Evolutionary conservation across 2,329 filamentous ascomycete genomes (phyloP), one percentile per base, ranked within the genome.

Genomic region (Trichoderma koningiopsis): DNA sequence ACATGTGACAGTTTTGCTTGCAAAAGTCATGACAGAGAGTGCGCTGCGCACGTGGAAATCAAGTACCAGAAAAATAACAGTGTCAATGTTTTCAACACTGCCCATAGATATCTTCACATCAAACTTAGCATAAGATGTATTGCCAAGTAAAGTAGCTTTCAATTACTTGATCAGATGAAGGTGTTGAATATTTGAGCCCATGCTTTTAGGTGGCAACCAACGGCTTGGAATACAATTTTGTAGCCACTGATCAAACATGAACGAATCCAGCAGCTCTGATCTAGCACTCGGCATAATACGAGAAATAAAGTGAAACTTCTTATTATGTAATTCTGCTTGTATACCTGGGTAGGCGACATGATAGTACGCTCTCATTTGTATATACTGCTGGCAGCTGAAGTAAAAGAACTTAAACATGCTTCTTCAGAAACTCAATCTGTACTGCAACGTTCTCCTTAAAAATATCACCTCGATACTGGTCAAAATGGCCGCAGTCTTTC

Each of bases 401-500:
- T 14, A 35, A 13, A 14, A 3, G 5, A 40, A 27, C n/a, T 43
- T 37, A 68, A 4, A 49, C 33, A 31, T 63, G 16, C 7, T 52
- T 40, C 27, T 40, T 68, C 5, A 68, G 37, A 13, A 68, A 68
- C 4, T 35, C 37, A 13, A 68, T 63, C 29, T 68, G 67, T 2
- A 52, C 13, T 8, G 24, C n/a, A 19, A 68, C 6, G 16, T 61
- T 68, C 19, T 68, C 59, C 22, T 57, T 8, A n/a, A 71, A 65
- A 2, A 47, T 13, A 22, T 68, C 57, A 1, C 71, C 70, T n/a
- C 10, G 52, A 47, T 72, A 71, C 37, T 61, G 49, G 5, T 68
- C 66, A 31, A 68, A 72, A 35, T 71, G 71, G 7, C 62, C 55
- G 8, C 63, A 56, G 10, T 40, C 59, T 37, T 66, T 33, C 10